Base-by-base conservation (phyloP, 2,329 filamentous ascomycete species). In the Akanthomyces uredinophilus region DNA sequence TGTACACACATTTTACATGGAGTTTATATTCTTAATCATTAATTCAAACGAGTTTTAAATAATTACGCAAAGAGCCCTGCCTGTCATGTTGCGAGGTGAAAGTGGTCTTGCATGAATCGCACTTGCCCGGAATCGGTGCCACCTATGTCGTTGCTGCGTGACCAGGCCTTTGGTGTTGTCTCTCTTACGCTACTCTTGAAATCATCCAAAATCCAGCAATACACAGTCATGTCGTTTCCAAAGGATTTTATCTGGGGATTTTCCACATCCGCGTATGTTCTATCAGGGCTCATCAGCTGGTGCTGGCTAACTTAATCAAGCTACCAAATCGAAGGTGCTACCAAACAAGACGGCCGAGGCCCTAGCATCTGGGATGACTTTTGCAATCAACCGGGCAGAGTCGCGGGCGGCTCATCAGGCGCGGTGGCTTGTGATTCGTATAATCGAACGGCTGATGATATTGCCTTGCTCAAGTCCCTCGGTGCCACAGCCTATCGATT, bases 391-490 rank as follows among this genome's bases (percentile, higher is more conserved):
- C 87, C 89, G 7, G 90, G 90, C 70, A 96, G 95, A 77, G 92
- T 95, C 69, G 90, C 91, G 61, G 89, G 91, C 69, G 88, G 86
- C 63, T 87, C 82, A 68, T 88, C 86, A 49, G 92, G 92, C 58
- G 87, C 85, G 57, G 83, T 90, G 49, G 91, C 92, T 43, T 96
- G 92, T 77, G 91, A 96, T 78, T 93, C 90, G 32, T 96, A 96
- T 80, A 87, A 94, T 77, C 87, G 88, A 59, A 91, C 87, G 56
- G 81, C 79, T 44, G 86, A 91, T 71, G 92, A 96, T 71, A 90
- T 96, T 70, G 84, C 81, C 13, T 83, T 96, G 41, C 80, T 96
- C 66, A 92, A 92, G 77, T 78, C 83, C 56, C 83, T 90, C 29
- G 89, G 90, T 60, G 86, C 90, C 63, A 85, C 84, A 70, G 85